A percentile compares a stretch with the other conserved stretches of the same genome.
These are phyloP conservation scores for Musa acuminata DNA, from an alignment of 176 grass and related monocot species.

Conservation along the genomic window DNA sequence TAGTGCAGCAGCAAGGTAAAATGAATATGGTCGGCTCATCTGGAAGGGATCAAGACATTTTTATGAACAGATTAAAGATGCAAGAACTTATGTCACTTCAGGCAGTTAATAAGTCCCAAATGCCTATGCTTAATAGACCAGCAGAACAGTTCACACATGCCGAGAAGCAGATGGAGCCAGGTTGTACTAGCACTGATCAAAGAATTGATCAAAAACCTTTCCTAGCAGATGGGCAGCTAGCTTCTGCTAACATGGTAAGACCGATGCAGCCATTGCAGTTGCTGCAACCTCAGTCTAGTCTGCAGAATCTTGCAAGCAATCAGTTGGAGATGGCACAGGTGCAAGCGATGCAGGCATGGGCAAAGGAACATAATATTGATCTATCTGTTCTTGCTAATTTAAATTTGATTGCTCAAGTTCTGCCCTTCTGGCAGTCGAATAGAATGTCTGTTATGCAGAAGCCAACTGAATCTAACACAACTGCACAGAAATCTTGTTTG, in stretches of 20 bases:
- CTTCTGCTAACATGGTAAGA: slow-evolving; percentile 36
- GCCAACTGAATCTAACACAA: slow-evolving; percentile 45
- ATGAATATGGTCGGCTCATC: slow-evolving; percentile 38
- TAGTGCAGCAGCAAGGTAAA: slow-evolving; percentile 59
- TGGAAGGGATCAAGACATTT: slow-evolving; percentile 45
- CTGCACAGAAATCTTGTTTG: slow-evolving; percentile 30
- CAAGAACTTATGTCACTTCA: slow-evolving; percentile 77
- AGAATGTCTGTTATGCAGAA: slow-evolving; percentile 61
- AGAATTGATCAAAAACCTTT: slow-evolving; percentile 63
- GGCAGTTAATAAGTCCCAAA: slow-evolving; percentile 28
- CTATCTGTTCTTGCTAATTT: slow-evolving; percentile 77
- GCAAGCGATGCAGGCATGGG: slow-evolving; percentile 83
- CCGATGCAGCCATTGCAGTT: slow-evolving; percentile 36
- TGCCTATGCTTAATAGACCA: slow-evolving; percentile 34
- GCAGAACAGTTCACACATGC: slow-evolving; percentile 37
- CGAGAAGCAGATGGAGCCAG: slow-evolving; percentile 50
- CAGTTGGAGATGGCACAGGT: slow-evolving; percentile 53
- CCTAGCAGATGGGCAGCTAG: slow-evolving; percentile 36
- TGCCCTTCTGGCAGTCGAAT: slow-evolving; percentile 49
- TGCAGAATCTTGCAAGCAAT: slow-evolving; percentile 25
- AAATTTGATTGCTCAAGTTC: slow-evolving; percentile 64
- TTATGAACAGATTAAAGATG: slow-evolving; percentile 49
- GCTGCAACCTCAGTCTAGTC: slow-evolving; percentile 29
- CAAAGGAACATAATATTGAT: slow-evolving; percentile 76
- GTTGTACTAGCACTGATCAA: slow-evolving; percentile 34